Evolutionary conservation across 352 stramenopile species (phyloP).

Genomic region (Globisporangium splendens): DNA sequence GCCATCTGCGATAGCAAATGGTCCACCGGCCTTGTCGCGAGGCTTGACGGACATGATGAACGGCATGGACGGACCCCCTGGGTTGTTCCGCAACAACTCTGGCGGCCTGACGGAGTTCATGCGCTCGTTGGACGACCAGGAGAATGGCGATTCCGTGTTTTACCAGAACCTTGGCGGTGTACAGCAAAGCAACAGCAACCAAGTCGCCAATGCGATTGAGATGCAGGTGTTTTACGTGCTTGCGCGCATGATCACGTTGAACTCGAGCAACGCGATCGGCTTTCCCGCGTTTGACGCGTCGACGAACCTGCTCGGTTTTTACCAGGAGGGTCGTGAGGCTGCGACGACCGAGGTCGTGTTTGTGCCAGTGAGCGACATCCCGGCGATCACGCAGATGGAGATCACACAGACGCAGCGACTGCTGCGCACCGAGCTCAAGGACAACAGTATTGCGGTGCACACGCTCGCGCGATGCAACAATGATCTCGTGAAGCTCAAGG

Average conservation of each 20-base stretch:
- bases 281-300: constrained; percentile 71
- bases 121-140: constrained; percentile 69
- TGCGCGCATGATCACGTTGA: constrained; percentile 70
- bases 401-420: constrained; percentile 66
- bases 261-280: constrained; percentile 64
- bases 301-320: constrained; percentile 78
- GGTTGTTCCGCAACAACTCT: constrained; percentile 72
- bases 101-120: constrained; percentile 77
- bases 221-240: constrained; percentile 82
- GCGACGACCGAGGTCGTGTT: constrained; percentile 81
- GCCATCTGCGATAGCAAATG: constrained; percentile 28
- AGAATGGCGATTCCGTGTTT: constrained; percentile 53
- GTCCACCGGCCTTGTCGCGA: constrained; percentile 29
- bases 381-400: constrained; percentile 65
- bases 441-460: constrained; percentile 66
- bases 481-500: constrained; percentile 80
- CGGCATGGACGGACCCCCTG: constrained; percentile 65
- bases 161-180: constrained; percentile 50
- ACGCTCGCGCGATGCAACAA: constrained; percentile 74
- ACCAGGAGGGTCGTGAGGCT: constrained; percentile 71
- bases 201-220: constrained; percentile 71
- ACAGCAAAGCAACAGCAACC: constrained; percentile 27
- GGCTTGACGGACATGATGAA: constrained; percentile 63
- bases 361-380: constrained; percentile 70
- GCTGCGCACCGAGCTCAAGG: constrained; percentile 65